Conservation (phyloP, 352 stramenopile genomes). For the Phytophthora fragariae region DNA sequence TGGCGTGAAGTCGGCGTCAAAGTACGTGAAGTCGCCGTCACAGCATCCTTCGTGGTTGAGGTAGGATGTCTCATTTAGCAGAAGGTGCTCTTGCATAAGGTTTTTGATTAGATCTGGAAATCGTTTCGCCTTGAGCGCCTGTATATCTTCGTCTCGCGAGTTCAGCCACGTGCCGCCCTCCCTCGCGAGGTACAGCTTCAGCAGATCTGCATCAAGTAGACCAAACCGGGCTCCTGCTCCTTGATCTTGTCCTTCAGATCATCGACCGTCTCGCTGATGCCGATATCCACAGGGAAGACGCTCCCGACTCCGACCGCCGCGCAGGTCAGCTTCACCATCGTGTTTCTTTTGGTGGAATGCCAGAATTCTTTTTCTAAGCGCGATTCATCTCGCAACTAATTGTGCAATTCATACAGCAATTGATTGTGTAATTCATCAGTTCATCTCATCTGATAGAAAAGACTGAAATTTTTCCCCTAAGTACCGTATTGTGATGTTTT, state of each 20-base stretch:
- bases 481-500: no score
- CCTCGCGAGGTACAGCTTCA: neutral
- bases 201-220: conserved; percentile 27
- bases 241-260: conserved; percentile 45
- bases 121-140: conserved; percentile 16
- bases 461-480: no score
- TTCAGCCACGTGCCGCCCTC: conserved; percentile 32
- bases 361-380: conserved; percentile 16
- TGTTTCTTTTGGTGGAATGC: conserved; percentile 20
- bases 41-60: no score
- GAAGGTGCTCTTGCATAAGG: conserved; percentile 26
- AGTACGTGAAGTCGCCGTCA: conserved; percentile 19
- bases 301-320: conserved; percentile 30
- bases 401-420: no score
- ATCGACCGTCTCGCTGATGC: no score
- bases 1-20: conserved; percentile 23
- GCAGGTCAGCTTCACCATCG: conserved; percentile 36
- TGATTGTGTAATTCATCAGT: no score
- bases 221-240: conserved; percentile 21
- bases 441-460: no score
- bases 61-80: conserved; percentile 8
- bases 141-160: neutral
- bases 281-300: conserved; percentile 2
- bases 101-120: conserved; percentile 33
- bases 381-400: no score